Percentiles rank a stretch among this genome's conserved stretches.
Conservation (phyloP, 2,329 filamentous ascomycete species). For the Tolypocladium guangdongense region DNA sequence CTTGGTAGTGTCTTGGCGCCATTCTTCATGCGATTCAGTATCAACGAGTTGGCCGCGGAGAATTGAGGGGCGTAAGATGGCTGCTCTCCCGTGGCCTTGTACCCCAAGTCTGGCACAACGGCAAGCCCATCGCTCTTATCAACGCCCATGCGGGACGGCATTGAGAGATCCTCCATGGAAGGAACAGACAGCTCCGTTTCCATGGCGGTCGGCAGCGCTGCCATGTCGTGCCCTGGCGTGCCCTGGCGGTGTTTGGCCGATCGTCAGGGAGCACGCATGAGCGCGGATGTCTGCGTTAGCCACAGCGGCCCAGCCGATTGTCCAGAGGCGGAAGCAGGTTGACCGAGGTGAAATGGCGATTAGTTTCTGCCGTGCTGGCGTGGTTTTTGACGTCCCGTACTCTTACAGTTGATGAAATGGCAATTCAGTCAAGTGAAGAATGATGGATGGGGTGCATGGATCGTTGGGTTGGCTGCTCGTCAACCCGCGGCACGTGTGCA, state of each 20-base stretch:
- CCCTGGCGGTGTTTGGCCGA: no score
- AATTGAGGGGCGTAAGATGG: conserved; percentile 20
- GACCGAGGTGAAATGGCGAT: background rate
- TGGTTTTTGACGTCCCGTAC: background rate
- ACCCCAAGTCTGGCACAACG: background rate
- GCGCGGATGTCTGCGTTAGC: background rate
- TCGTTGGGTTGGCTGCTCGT: background rate
- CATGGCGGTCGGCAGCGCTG: background rate
- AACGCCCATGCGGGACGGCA: background rate
- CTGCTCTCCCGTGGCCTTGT: background rate
- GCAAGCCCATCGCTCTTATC: background rate
- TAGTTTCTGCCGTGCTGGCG: background rate
- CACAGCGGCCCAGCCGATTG: background rate
- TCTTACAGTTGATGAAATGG: background rate
- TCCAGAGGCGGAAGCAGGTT: background rate
- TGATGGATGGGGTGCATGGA: background rate
- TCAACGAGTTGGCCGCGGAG: conserved; percentile 12
- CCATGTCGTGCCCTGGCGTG: background rate
- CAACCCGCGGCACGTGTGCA: background rate
- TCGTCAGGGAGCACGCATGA: background rate
- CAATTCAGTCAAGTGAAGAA: background rate
- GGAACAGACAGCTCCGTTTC: background rate
- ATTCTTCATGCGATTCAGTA: conserved; percentile 15
- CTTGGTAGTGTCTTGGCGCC: background rate
- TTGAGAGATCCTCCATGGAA: background rate